phyloP scores from a whole-genome alignment of 2,329 filamentous ascomycete species.

The Talaromyces sp. region DNA sequence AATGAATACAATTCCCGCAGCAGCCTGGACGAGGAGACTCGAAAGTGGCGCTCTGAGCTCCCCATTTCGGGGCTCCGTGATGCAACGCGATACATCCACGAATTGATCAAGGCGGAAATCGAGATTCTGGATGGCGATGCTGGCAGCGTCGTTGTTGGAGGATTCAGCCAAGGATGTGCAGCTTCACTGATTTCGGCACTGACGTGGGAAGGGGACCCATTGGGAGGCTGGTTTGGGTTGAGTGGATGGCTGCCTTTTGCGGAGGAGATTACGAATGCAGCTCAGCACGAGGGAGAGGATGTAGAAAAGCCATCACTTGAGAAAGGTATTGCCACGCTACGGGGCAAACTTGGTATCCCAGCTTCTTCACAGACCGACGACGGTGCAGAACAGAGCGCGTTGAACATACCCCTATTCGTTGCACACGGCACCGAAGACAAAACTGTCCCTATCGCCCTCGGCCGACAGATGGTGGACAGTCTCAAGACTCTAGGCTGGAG shows the following conservation, averaged over 20 bases:
- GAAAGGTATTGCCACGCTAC: neutral
- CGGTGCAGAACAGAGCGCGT: neutral
- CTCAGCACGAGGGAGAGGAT: neutral
- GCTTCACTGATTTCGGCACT: conserved; percentile 44
- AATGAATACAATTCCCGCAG: neutral
- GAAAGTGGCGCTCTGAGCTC: neutral
- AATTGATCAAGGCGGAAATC: conserved; percentile 38
- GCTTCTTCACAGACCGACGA: neutral
- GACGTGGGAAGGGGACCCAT: conserved; percentile 38
- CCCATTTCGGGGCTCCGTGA: conserved; percentile 42
- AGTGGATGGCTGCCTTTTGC: conserved; percentile 15
- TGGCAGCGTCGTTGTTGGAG: conserved; percentile 47
- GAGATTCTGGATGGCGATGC: conserved; percentile 38
- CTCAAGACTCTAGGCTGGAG: neutral
- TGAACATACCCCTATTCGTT: conserved; percentile 13
- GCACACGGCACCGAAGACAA: conserved; percentile 7
- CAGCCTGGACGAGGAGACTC: neutral
- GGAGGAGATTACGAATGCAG: neutral
- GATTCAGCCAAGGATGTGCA: conserved; percentile 56
- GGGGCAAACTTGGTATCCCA: conserved; percentile 1
- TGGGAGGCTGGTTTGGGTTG: conserved; percentile 11
- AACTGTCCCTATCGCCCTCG: conserved; percentile 1
- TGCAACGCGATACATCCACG: conserved; percentile 42
- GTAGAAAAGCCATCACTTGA: neutral
- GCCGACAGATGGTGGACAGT: neutral